Evolutionary conservation across 352 stramenopile genomes (phyloP).

Genomic region (Elongisporangium prolatum): DNA sequence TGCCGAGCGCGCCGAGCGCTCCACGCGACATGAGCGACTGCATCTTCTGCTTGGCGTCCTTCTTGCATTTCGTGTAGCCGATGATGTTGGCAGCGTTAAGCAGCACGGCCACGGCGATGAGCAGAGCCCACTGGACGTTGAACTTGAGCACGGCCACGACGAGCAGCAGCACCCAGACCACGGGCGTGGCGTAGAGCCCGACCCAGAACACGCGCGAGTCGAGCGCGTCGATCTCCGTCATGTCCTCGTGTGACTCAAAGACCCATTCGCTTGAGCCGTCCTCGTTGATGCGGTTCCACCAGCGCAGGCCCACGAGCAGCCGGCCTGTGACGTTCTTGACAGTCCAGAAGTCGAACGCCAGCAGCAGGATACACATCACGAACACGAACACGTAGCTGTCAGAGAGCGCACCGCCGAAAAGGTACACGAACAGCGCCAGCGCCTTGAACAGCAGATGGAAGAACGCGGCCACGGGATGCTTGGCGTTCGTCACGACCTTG

Average conservation of each 20-base stretch:
- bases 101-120: constrained; percentile 90
- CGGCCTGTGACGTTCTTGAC: constrained; percentile 92
- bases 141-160: constrained; percentile 92
- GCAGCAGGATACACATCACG: constrained; percentile 94
- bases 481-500: constrained; percentile 65
- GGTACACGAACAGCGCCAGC: constrained; percentile 91
- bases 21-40: constrained; percentile 75
- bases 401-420: constrained; percentile 90
- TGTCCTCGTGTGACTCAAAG: constrained; percentile 93
- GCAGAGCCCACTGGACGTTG: constrained; percentile 93
- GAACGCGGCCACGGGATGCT: constrained; percentile 93
- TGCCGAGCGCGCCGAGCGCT: constrained; percentile 58
- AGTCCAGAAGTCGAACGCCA: constrained; percentile 98
- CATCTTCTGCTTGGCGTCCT: constrained; percentile 85
- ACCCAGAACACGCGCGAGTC: constrained; percentile 95
- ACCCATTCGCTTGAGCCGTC: constrained; percentile 95
- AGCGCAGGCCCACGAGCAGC: constrained; percentile 93
- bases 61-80: constrained; percentile 97
- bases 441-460: constrained; percentile 98
- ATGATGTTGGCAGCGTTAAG: constrained; percentile 96
- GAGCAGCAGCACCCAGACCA: constrained; percentile 89
- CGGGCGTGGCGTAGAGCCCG: constrained; percentile 92
- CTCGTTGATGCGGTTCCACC: constrained; percentile 97
- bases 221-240: constrained; percentile 85
- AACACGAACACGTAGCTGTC: constrained; percentile 96